These are phyloP conservation scores for Sonneratia alba DNA, from an alignment of 345 rosid genomes.

Conservation along the genomic window DNA sequence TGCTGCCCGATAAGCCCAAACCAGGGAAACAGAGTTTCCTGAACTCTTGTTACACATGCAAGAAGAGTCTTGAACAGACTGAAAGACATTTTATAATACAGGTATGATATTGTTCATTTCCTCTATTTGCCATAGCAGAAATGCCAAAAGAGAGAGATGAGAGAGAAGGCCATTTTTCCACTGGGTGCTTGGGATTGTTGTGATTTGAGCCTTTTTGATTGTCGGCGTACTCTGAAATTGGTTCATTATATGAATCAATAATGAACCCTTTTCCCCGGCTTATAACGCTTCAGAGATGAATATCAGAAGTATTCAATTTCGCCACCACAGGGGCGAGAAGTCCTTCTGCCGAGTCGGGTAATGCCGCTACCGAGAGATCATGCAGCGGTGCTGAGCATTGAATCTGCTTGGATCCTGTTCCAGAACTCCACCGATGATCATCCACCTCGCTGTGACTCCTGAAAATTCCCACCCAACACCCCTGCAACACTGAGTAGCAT, in stretches of 20 bases:
- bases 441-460: not conserved
- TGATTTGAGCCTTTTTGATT: not conserved
- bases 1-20: constrained; percentile 9
- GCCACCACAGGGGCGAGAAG: constrained; percentile 61
- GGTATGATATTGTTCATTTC: constrained; percentile 25
- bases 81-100: constrained; percentile 65
- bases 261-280: not conserved
- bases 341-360: constrained; percentile 76
- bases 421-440: not conserved
- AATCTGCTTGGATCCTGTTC: not conserved
- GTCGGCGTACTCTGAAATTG: not conserved
- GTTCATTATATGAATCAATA: not conserved
- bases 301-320: not conserved
- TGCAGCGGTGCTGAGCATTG: constrained; percentile 32
- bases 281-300: not conserved
- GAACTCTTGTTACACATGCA: constrained; percentile 59
- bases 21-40: constrained; percentile 28
- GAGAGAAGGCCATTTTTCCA: too few species aligned
- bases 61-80: constrained; percentile 54
- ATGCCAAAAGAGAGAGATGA: too few species aligned
- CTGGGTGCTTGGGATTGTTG: not conserved
- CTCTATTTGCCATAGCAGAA: too few species aligned
- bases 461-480: not conserved
- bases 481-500: too few species aligned
- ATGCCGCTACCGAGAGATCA: constrained; percentile 71